Percentiles rank a stretch among this genome's conserved stretches.
Conservation (phyloP, 208 protist genomes). For the Strigomonas culicis region DNA sequence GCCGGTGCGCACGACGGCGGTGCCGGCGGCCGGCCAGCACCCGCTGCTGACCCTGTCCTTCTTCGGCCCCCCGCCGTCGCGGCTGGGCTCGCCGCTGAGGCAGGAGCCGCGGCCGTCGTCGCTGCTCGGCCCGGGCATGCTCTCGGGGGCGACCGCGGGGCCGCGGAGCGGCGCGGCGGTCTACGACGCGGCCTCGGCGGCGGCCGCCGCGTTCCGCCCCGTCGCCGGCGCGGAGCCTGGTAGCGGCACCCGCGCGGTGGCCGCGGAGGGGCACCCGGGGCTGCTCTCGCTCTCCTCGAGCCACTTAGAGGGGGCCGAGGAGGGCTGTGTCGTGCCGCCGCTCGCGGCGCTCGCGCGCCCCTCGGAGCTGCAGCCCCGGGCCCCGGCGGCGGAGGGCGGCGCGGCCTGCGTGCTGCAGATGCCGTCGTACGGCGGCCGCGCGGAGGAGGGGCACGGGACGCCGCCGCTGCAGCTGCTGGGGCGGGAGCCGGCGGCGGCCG, state of each 20-base stretch:
- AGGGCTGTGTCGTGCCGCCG: neutral
- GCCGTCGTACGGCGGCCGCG: neutral
- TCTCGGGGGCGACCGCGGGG: neutral
- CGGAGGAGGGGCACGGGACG: neutral
- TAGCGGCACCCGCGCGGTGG: too few species aligned
- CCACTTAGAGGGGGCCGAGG: neutral
- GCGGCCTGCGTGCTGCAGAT: neutral
- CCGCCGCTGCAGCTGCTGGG: neutral
- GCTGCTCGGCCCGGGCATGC: neutral
- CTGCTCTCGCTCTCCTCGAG: neutral
- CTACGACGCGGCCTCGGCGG: neutral
- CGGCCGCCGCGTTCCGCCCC: too few species aligned
- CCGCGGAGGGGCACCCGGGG: neutral
- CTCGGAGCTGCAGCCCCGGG: neutral
- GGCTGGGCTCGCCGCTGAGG: conserved; percentile 12
- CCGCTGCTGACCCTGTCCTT: neutral
- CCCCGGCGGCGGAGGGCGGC: neutral
- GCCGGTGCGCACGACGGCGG: conserved; percentile 3
- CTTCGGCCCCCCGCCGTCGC: neutral
- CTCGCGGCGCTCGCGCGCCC: neutral
- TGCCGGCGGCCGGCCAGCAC: neutral
- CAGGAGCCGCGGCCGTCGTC: neutral
- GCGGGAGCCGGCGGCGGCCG: too few species aligned
- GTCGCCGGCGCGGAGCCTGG: too few species aligned
- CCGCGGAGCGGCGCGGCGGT: neutral